Conservation (phyloP, 2,329 filamentous ascomycete species). For the Lecanicillium sp. region DNA sequence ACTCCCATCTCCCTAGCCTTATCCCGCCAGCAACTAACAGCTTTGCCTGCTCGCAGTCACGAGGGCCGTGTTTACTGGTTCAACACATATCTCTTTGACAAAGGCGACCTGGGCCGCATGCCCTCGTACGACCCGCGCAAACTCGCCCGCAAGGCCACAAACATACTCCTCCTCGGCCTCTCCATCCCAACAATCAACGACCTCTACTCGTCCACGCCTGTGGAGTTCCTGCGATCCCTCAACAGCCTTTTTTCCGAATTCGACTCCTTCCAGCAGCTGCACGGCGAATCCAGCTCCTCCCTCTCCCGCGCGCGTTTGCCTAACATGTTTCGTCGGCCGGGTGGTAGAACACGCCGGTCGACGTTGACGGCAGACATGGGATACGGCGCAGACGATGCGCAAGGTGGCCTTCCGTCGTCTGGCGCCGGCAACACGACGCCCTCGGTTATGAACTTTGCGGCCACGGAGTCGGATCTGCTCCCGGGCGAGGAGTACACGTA, state of each 20-base stretch:
- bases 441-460: constrained; percentile 47
- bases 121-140: constrained; percentile 80
- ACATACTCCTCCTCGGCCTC: constrained; percentile 86
- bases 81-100: constrained; percentile 89
- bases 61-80: constrained; percentile 97
- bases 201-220: constrained; percentile 67
- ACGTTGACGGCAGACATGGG: constrained; percentile 37
- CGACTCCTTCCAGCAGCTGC: constrained; percentile 83
- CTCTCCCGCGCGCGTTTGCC: constrained; percentile 72
- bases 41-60: constrained; percentile 58
- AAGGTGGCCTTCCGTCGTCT: constrained; percentile 18
- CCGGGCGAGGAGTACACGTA: constrained; percentile 83
- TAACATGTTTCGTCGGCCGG: constrained; percentile 69
- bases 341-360: constrained; percentile 48
- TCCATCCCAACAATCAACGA: constrained; percentile 87
- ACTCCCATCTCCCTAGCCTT: constrained; percentile 13
- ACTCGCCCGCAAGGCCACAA: constrained; percentile 81
- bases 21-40: constrained; percentile 4
- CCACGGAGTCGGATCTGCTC: constrained; percentile 56
- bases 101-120: constrained; percentile 69
- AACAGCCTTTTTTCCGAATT: constrained; percentile 85
- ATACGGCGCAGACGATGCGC: constrained; percentile 13
- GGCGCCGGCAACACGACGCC: constrained; percentile 25
- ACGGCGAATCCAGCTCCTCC: constrained; percentile 65
- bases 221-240: constrained; percentile 81